Conservation (phyloP, 176 grass and related monocot genomes). For the Triticum urartu region DNA sequence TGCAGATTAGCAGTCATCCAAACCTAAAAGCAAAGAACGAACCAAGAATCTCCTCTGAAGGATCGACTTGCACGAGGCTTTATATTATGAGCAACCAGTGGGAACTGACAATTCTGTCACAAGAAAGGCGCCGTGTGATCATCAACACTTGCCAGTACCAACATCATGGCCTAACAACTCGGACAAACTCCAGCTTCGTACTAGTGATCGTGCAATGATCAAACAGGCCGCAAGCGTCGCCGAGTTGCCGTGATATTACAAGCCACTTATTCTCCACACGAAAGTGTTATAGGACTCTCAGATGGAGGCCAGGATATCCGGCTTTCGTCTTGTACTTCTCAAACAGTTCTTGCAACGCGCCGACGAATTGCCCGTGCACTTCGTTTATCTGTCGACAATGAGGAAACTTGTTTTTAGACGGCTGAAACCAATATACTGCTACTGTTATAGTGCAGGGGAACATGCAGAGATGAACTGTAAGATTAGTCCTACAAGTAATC, state of each 20-base stretch:
- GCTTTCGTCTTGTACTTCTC: conserved; percentile 70
- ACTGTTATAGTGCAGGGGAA: background rate
- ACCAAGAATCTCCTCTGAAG: background rate
- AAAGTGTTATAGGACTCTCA: conserved; percentile 51
- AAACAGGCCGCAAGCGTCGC: background rate
- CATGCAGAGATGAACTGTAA: background rate
- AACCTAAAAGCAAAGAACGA: background rate
- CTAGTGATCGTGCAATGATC: background rate
- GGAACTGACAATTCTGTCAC: background rate
- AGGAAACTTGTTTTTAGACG: conserved; percentile 3
- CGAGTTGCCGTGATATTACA: conserved; percentile 25
- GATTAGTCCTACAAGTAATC: background rate
- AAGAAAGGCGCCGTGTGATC: background rate
- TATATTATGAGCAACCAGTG: background rate
- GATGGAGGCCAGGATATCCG: conserved; percentile 60
- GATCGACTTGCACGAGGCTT: background rate
- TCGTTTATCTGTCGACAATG: conserved; percentile 62
- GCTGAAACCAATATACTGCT: background rate
- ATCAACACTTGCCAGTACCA: background rate
- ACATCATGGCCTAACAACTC: background rate
- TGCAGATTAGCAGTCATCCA: background rate
- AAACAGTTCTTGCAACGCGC: conserved; percentile 63
- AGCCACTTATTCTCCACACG: conserved; percentile 21
- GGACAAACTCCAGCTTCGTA: background rate
- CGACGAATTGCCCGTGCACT: conserved; percentile 64